A percentile compares a stretch with the other conserved stretches of the same genome.
phyloP scores from a whole-genome alignment of 352 stramenopile species.

The Elongisporangium prolatum region DNA sequence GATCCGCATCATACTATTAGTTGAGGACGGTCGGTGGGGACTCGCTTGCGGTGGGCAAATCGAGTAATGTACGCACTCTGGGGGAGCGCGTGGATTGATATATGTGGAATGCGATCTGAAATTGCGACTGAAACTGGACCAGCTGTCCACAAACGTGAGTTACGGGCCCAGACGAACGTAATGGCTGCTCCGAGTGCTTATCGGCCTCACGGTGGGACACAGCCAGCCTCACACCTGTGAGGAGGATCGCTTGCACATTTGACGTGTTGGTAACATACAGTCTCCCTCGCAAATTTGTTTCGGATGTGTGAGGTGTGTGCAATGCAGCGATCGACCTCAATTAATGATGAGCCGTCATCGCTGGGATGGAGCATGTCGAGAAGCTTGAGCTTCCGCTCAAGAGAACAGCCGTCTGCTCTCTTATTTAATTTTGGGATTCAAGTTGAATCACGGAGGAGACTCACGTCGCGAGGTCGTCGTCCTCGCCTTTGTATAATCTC shows the following conservation, averaged over 20 bases:
- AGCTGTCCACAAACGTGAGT: not conserved
- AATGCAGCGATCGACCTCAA: not conserved
- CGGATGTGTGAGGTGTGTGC: not conserved
- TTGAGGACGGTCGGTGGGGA: constrained; percentile 2
- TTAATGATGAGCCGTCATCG: not conserved
- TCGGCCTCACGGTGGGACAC: not conserved
- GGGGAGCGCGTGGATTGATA: not conserved
- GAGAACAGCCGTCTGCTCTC: not conserved
- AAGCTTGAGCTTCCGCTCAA: not conserved
- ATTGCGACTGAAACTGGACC: not conserved
- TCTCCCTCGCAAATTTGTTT: not conserved
- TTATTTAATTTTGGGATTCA: not conserved
- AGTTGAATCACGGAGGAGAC: not conserved
- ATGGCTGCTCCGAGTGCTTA: not conserved
- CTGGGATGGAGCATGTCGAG: not conserved
- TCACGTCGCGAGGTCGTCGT: not conserved
- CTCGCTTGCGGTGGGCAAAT: not conserved
- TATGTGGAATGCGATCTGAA: not conserved
- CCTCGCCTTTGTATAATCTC: not conserved
- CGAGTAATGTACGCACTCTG: not conserved
- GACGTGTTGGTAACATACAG: not conserved
- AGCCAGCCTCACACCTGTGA: not conserved
- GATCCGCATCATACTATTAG: constrained; percentile 21
- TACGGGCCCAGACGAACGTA: not conserved
- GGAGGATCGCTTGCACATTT: not conserved